Evolutionary conservation across 306 rosid genomes (phyloP), one percentile per base, ranked within the genome.

Genomic region (Sophora flavescens): DNA sequence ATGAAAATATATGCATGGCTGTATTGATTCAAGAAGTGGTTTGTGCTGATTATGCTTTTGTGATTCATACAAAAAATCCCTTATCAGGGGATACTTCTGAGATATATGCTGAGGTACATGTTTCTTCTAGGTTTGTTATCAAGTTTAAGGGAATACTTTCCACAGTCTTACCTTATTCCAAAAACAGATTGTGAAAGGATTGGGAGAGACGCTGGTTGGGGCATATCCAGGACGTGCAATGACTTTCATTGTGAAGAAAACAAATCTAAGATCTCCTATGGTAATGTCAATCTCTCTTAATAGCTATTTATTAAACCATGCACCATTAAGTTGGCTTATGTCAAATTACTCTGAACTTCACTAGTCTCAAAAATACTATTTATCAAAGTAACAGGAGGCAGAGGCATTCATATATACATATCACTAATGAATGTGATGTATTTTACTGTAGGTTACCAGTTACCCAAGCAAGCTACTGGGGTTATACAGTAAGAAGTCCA

Each of bases 391-490:
- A 13, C 9, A 15, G 2, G 17, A 32, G 72, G 45, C 14, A 70
- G 33, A 6, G 7, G 42, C 44, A 13, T 17, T 15, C 16, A 14
- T 2, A 15, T 60, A 13, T 2, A 15, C 60, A 26, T 30, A 10
- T 13, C 53, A 53, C 35, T 72, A 4, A 36, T 22, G 36, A 38
- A 42, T 41, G 42, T 12, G 10, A 28, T 71, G 70, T 36, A 63
- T 78, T 44, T 63, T 74, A 35, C 61, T 62, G 68, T 33, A 78
- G 83, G 74, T 74, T 18, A 59, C 41, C 14, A 62, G 78, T 52
- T 83, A 78, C 71, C 83, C 86, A 15, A 74, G 83, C 80, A 83
- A 83, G 64, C 63, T 76, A 53, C 68, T 41, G 18, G 81, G 86
- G 16, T 63, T 78, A 33, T 83, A 67, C 63, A 60, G 73, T 61